A percentile compares a stretch with the other conserved stretches of the same genome.
These are phyloP conservation scores for Clarkia xantiana DNA, from an alignment of 345 rosid species.

Conservation along the genomic window DNA sequence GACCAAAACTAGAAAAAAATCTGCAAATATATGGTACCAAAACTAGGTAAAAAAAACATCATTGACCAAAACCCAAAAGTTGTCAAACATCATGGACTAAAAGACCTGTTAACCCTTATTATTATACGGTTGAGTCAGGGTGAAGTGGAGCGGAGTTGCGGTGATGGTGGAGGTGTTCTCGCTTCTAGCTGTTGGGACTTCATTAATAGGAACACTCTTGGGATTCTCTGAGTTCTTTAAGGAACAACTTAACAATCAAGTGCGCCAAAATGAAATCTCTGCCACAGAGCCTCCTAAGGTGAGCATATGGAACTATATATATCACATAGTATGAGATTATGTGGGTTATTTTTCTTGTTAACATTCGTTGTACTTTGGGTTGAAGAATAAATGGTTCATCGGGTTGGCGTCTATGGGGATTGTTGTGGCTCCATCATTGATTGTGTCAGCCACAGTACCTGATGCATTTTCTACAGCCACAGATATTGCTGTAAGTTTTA, in stretches of 20 bases:
- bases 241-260: conserved; percentile 29
- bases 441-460: conserved; percentile 36
- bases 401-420: conserved; percentile 30
- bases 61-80: too few relatives aligned
- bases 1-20: too few relatives aligned
- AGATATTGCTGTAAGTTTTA: conserved; percentile 40
- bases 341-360: too few relatives aligned
- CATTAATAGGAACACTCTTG: conserved; percentile 40
- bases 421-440: conserved; percentile 32
- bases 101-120: too few relatives aligned
- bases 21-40: too few relatives aligned
- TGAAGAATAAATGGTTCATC: conserved; percentile 13
- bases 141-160: conserved; percentile 38
- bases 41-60: too few relatives aligned
- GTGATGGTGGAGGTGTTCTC: conserved; percentile 52
- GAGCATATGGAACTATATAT: too few relatives aligned
- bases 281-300: conserved; percentile 12
- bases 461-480: conserved; percentile 58
- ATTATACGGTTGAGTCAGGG: conserved; percentile 22
- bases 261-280: conserved; percentile 3
- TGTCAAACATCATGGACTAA: too few relatives aligned
- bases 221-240: conserved; percentile 57
- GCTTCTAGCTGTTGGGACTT: conserved; percentile 48
- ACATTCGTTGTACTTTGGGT: background rate
- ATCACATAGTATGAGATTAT: too few relatives aligned